phyloP scores from a whole-genome alignment of 371 early-diverging fungal species.

The Apophysomyces ossiformis region DNA sequence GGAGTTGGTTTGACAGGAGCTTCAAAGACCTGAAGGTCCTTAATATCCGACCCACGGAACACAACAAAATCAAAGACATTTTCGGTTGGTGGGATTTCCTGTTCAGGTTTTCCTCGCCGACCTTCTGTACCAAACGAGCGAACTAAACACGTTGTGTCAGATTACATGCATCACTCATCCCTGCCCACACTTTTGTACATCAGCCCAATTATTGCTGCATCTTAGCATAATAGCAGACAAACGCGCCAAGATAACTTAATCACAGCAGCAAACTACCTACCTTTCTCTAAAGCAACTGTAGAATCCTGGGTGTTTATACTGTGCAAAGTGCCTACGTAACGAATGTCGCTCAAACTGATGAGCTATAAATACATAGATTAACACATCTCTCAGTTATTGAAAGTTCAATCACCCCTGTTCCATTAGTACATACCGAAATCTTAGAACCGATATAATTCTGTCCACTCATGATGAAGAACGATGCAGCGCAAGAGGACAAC shows the following conservation, averaged over 20 bases:
- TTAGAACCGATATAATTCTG: slow-evolving; percentile 74
- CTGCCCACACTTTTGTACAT: background rate
- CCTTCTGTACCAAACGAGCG: slow-evolving; percentile 88
- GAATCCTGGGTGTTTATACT: slow-evolving; percentile 88
- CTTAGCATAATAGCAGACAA: background rate
- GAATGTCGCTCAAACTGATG: slow-evolving; percentile 89
- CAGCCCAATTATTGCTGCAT: background rate
- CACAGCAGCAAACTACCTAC: slow-evolving; percentile 52
- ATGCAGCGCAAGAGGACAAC: slow-evolving; percentile 10
- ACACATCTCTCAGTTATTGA: background rate
- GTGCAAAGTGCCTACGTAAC: slow-evolving; percentile 90
- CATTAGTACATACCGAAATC: slow-evolving; percentile 55
- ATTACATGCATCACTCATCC: background rate
- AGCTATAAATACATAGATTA: slow-evolving; percentile 41
- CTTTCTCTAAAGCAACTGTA: slow-evolving; percentile 90
- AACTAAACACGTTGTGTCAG: slow-evolving; percentile 43
- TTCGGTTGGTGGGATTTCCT: slow-evolving; percentile 85
- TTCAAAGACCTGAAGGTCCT: slow-evolving; percentile 89
- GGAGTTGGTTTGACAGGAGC: slow-evolving; percentile 62
- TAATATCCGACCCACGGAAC: slow-evolving; percentile 93
- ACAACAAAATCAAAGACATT: slow-evolving; percentile 90
- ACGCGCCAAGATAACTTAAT: background rate
- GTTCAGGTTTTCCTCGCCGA: slow-evolving; percentile 75
- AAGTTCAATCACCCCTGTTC: background rate
- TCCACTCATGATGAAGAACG: slow-evolving; percentile 58